A percentile compares a stretch with the other conserved stretches of the same genome.
Evolutionary conservation across 2,329 filamentous ascomycete genomes (phyloP).

Genomic region (Mycogone perniciosa): DNA sequence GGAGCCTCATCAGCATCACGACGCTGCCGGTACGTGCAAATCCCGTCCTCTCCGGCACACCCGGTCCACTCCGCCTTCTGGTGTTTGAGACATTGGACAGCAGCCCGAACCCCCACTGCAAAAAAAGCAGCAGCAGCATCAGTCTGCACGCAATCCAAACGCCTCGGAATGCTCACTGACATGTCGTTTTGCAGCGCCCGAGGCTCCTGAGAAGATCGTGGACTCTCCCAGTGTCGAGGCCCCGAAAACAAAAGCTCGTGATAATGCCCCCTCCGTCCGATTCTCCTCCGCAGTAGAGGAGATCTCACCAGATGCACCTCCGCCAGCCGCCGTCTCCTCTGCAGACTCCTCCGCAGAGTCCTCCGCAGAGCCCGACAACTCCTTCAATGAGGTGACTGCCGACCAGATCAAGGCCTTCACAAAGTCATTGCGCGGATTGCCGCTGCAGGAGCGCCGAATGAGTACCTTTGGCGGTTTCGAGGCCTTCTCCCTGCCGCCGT

Average conservation of each 20-base stretch:
- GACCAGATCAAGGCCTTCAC: slow-evolving; percentile 68
- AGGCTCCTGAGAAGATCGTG: background rate
- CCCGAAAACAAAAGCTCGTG: slow-evolving; percentile 16
- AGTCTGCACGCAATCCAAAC: no score
- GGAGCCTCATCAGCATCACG: no score
- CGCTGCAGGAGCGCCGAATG: slow-evolving; percentile 75
- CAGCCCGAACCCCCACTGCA: no score
- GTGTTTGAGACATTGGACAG: no score
- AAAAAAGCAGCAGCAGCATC: no score
- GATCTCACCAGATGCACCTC: slow-evolving; percentile 38
- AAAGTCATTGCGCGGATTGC: slow-evolving; percentile 63
- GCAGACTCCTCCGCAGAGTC: slow-evolving; percentile 1
- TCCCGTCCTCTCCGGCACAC: no score
- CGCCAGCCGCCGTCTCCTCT: slow-evolving; percentile 36
- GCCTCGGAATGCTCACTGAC: no score
- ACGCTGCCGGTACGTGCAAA: no score
- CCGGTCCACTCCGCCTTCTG: no score
- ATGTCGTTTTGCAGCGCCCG: no score
- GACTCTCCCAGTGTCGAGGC: slow-evolving; percentile 5
- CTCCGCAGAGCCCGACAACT: slow-evolving; percentile 20
- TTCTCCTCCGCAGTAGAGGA: slow-evolving; percentile 68
- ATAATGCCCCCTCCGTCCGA: slow-evolving; percentile 50
- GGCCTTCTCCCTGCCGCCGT: slow-evolving; percentile 79
- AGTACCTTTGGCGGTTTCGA: slow-evolving; percentile 78
- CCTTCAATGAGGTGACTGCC: slow-evolving; percentile 39